phyloP scores from a whole-genome alignment of 169 alveolate species.

The Plasmodium adleri region DNA sequence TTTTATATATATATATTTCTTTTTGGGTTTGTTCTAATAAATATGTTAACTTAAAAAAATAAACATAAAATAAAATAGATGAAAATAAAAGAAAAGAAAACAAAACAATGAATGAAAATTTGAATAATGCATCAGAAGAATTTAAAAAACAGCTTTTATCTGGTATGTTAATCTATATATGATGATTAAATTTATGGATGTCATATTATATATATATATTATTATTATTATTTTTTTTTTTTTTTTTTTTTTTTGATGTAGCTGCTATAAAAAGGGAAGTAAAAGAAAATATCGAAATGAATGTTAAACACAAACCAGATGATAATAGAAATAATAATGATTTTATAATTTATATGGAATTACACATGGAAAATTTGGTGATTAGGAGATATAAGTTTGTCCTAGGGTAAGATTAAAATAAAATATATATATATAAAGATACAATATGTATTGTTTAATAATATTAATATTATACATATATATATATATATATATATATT shows the following conservation, averaged over 20 bases:
- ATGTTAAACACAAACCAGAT: background rate
- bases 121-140: slow-evolving; percentile 6
- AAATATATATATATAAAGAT: background rate
- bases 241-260: background rate
- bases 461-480: background rate
- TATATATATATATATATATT: background rate
- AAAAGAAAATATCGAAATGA: slow-evolving; percentile 56
- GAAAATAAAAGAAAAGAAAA: background rate
- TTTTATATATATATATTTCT: background rate
- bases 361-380: slow-evolving; percentile 27
- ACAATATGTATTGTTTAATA: no score
- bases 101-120: slow-evolving; percentile 35
- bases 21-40: no score
- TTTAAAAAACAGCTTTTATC: slow-evolving; percentile 37
- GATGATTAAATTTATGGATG: background rate
- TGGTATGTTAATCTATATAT: slow-evolving; percentile 10
- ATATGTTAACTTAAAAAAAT: no score
- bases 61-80: no score
- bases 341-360: slow-evolving; percentile 63
- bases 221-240: background rate
- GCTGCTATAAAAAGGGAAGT: slow-evolving; percentile 55
- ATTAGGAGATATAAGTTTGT: slow-evolving; percentile 52
- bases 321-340: slow-evolving; percentile 19
- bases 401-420: slow-evolving; percentile 28
- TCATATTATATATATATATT: background rate